These are phyloP conservation scores for Rubia yunnanensis DNA, from an alignment of 257 asterid genomes.

Conservation along the genomic window DNA sequence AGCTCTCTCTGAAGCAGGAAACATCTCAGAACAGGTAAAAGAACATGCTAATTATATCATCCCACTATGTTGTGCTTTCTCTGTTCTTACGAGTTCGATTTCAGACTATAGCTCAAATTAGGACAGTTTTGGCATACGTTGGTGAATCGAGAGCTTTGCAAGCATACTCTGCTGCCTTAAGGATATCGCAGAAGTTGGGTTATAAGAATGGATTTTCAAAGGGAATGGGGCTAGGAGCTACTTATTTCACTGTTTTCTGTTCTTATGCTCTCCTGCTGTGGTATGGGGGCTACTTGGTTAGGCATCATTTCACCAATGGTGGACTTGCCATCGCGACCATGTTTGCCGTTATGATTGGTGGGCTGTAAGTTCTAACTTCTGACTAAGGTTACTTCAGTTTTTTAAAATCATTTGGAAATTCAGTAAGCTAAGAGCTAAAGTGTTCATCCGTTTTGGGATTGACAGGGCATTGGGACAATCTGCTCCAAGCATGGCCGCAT, in stretches of 20 bases:
- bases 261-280: slow-evolving; percentile 83
- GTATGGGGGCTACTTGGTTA: slow-evolving; percentile 88
- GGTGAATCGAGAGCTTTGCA: slow-evolving; percentile 87
- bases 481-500: slow-evolving; percentile 84
- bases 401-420: not conserved
- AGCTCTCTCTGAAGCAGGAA: slow-evolving; percentile 85
- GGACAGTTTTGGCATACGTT: slow-evolving; percentile 72
- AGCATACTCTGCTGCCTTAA: slow-evolving; percentile 61
- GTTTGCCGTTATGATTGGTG: slow-evolving; percentile 98
- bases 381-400: not conserved
- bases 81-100: slow-evolving; percentile 1
- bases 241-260: slow-evolving; percentile 78
- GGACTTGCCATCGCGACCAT: slow-evolving; percentile 89
- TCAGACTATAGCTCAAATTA: slow-evolving; percentile 75
- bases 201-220: slow-evolving; percentile 72
- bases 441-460: not conserved
- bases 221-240: slow-evolving; percentile 81
- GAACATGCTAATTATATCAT: not conserved
- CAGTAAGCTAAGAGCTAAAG: not conserved
- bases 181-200: slow-evolving; percentile 55
- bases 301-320: slow-evolving; percentile 81
- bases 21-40: slow-evolving; percentile 70
- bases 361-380: slow-evolving; percentile 49
- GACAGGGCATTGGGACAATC: slow-evolving; percentile 78
- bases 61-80: not conserved